Percentiles rank a stretch among this genome's conserved stretches.
These are phyloP conservation scores for Dalbergia cultrata DNA, from an alignment of 306 rosid genomes.

Conservation along the genomic window DNA sequence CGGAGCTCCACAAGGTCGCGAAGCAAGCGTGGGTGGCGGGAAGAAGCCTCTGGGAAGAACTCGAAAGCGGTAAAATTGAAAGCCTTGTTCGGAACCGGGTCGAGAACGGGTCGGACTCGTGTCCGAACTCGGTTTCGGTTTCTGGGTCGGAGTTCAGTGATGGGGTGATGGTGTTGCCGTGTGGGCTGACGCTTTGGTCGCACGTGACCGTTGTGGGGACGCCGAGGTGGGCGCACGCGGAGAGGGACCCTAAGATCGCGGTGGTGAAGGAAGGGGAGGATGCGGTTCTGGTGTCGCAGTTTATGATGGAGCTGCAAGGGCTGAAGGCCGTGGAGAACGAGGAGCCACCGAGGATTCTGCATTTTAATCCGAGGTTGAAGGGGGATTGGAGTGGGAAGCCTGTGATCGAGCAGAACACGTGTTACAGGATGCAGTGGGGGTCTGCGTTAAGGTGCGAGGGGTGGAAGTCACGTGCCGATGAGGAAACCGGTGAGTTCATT, in stretches of 20 bases:
- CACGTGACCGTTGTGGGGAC: slow-evolving; percentile 93
- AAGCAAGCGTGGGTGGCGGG: slow-evolving; percentile 81
- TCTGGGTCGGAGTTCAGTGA: slow-evolving; percentile 58
- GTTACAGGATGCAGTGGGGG: slow-evolving; percentile 98
- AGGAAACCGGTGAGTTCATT: slow-evolving; percentile 73
- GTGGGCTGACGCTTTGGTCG: slow-evolving; percentile 91
- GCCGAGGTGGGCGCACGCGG: slow-evolving; percentile 86
- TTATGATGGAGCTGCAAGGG: slow-evolving; percentile 93
- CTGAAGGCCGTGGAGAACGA: slow-evolving; percentile 91
- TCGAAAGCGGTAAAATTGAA: slow-evolving; percentile 60
- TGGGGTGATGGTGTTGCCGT: slow-evolving; percentile 75
- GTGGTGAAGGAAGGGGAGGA: slow-evolving; percentile 73
- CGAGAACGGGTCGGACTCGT: slow-evolving; percentile 71
- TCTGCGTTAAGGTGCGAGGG: slow-evolving; percentile 88
- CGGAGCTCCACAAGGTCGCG: slow-evolving; percentile 70
- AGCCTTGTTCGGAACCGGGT: slow-evolving; percentile 29
- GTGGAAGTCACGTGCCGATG: slow-evolving; percentile 85
- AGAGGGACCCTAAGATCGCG: slow-evolving; percentile 79
- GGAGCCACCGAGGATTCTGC: slow-evolving; percentile 91
- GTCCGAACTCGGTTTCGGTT: slow-evolving; percentile 69
- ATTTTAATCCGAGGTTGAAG: slow-evolving; percentile 93
- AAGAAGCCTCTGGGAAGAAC: slow-evolving; percentile 72
- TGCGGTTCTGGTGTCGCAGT: slow-evolving; percentile 89
- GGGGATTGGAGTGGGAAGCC: slow-evolving; percentile 98
- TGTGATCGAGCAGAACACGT: slow-evolving; percentile 89